Percentiles rank a stretch among this genome's conserved stretches.
phyloP scores from a whole-genome alignment of 2,329 filamentous ascomycete species.

The Aspergillus thermomutatus region DNA sequence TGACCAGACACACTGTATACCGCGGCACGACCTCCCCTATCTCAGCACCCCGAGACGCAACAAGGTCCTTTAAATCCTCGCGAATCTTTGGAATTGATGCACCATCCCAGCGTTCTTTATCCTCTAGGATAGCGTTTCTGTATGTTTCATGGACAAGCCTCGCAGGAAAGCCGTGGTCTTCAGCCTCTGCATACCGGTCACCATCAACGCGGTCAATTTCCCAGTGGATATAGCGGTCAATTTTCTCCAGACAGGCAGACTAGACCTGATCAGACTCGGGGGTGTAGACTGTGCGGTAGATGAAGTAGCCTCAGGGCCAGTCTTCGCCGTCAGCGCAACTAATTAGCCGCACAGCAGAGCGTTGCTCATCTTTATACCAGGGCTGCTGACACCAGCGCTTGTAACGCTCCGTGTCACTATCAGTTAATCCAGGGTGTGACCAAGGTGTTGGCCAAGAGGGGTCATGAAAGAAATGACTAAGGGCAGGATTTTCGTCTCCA shows the following conservation, averaged over 20 bases:
- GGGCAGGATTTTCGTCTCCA: not conserved
- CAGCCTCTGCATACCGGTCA: not conserved
- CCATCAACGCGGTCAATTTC: slow-evolving; percentile 4
- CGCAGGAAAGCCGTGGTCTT: not conserved
- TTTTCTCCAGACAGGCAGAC: slow-evolving; percentile 11
- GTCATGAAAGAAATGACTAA: not conserved
- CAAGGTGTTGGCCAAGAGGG: not conserved
- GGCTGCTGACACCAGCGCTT: not conserved
- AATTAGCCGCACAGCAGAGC: not conserved
- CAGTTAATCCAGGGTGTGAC: not conserved
- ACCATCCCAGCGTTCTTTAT: slow-evolving; percentile 6
- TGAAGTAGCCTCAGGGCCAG: slow-evolving; percentile 16
- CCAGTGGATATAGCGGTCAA: slow-evolving; percentile 12
- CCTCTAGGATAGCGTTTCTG: slow-evolving; percentile 2
- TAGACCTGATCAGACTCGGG: slow-evolving; percentile 18
- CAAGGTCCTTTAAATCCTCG: slow-evolving; percentile 1
- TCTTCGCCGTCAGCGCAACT: not conserved
- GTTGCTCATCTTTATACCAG: not conserved
- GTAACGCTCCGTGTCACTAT: not conserved
- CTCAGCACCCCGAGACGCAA: not conserved
- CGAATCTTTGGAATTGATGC: slow-evolving; percentile 4
- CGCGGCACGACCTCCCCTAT: not conserved
- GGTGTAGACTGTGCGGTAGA: slow-evolving; percentile 21
- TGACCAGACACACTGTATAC: slow-evolving; percentile 10
- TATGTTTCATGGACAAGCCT: slow-evolving; percentile 3